A percentile compares a stretch with the other conserved stretches of the same genome.
These are phyloP conservation scores for Adansonia rubrostipa DNA, from an alignment of 441 rosid genomes.

Conservation along the genomic window DNA sequence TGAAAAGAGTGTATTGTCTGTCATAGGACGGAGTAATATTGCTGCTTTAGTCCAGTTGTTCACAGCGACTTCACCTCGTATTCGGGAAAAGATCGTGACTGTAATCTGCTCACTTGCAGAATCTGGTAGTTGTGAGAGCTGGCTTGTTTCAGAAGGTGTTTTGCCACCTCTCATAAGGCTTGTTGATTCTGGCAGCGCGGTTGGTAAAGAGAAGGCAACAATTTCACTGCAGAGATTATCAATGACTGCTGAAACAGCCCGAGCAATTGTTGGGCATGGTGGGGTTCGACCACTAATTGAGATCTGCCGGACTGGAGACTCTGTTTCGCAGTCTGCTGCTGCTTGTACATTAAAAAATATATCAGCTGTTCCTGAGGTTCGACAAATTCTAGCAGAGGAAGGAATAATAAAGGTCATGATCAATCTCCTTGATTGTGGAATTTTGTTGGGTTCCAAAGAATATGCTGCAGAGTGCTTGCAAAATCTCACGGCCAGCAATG, in stretches of 20 bases:
- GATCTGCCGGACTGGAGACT: slow-evolving; percentile 80
- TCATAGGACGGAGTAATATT: slow-evolving; percentile 63
- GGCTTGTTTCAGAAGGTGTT: slow-evolving; percentile 84
- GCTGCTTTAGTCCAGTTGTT: slow-evolving; percentile 75
- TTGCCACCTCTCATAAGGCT: slow-evolving; percentile 83
- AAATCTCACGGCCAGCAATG: slow-evolving; percentile 82
- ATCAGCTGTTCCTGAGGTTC: slow-evolving; percentile 79
- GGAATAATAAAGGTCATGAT: slow-evolving; percentile 83
- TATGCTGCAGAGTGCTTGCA: slow-evolving; percentile 93
- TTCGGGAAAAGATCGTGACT: slow-evolving; percentile 72
- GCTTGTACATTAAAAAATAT: slow-evolving; percentile 81
- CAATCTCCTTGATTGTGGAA: slow-evolving; percentile 71
- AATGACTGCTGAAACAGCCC: slow-evolving; percentile 69
- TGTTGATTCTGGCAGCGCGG: slow-evolving; percentile 66
- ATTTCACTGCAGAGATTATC: slow-evolving; percentile 83
- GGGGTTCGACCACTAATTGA: slow-evolving; percentile 77
- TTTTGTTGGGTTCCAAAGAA: slow-evolving; percentile 79
- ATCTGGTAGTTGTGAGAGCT: slow-evolving; percentile 74
- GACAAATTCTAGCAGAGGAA: slow-evolving; percentile 78
- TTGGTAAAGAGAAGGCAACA: slow-evolving; percentile 79
- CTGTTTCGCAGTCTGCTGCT: slow-evolving; percentile 89
- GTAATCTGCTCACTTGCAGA: slow-evolving; percentile 74
- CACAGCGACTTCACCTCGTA: slow-evolving; percentile 70
- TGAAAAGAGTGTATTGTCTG: slow-evolving; percentile 63
- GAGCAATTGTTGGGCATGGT: slow-evolving; percentile 82